Base-by-base conservation (phyloP, 2,329 filamentous ascomycete genomes). In the Trichoderma lentiforme region DNA sequence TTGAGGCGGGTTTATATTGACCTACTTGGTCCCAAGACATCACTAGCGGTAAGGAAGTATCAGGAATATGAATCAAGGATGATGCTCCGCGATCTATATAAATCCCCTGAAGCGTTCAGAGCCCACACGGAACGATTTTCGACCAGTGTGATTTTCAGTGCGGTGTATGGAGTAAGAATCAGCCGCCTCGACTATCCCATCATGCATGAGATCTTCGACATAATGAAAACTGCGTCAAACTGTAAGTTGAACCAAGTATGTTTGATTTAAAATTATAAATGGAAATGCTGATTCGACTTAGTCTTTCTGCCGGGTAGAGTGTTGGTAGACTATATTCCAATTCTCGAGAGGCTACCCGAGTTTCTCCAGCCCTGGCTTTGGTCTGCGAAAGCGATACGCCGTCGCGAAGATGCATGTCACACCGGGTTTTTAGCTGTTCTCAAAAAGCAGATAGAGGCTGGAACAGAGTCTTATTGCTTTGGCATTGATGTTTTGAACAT, bases 101-200 rank as follows among this genome's bases (percentile, higher is more conserved):
- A 60, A 1, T 4, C 12, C 7, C 68, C 68, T 15, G 60, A 56
- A 36, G 18, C 39, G 47, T 6, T 71, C 32, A 26, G 43, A 18
- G 21, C 24, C 15, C 63, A 71, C 15, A 57, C 60, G 3, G 36
- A 70, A 24, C 71, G 71, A 36, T 74, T 58, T 47, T 57, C 73
- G 0, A 71, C 58, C 24, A 73, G 71, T 28, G 71, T 74, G n/a
- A 71, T 69, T 26, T 73, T 74, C n/a, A 71, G 68, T 51, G 69
- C 58, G 28, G 69, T 69, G 6, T 71, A 73, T 28, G 71, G 67
- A 9, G 62, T 65, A n/a, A 39, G 67, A 11, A 8, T 69, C 3
- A 21, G 14, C 24, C 43, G 60, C 4, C 56, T 74, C 4, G 67
- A 71, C 18, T 56, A 60, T 47, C 70, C 70, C 7, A 36, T 70